Conservation (phyloP, 352 stramenopile species). For the Globisporangium splendens region DNA sequence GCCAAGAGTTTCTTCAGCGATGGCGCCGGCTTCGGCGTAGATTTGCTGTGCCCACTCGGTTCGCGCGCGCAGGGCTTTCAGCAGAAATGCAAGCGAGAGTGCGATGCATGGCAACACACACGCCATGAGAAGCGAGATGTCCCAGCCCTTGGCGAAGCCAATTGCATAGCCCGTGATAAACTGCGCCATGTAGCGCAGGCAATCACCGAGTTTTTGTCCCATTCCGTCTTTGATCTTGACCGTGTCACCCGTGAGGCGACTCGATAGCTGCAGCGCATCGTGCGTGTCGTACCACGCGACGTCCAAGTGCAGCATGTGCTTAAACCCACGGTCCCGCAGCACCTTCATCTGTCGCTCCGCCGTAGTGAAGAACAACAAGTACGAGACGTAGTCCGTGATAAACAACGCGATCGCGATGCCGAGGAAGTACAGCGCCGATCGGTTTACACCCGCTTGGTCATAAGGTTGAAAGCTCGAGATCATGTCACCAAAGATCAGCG, state of each 20-base stretch:
- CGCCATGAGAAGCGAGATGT: constrained; percentile 24
- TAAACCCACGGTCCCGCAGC: constrained; percentile 13
- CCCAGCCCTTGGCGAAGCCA: constrained; percentile 23
- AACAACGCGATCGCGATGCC: constrained; percentile 18
- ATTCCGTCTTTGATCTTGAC: constrained; percentile 33
- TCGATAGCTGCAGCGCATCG: constrained; percentile 18
- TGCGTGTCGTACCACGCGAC: constrained; percentile 23
- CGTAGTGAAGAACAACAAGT: constrained; percentile 14
- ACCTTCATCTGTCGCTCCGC: constrained; percentile 26
- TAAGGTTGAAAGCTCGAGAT: constrained; percentile 4
- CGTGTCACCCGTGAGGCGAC: constrained; percentile 20
- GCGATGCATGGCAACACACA: constrained; percentile 20
- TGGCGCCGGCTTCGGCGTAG: constrained; percentile 21
- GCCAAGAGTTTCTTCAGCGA: constrained; percentile 28
- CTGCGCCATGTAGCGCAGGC: constrained; percentile 16
- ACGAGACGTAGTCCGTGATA: constrained; percentile 16
- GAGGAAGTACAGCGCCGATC: constrained; percentile 14
- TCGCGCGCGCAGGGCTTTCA: constrained; percentile 14
- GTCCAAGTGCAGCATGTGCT: constrained; percentile 25
- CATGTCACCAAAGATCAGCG: constrained; percentile 18
- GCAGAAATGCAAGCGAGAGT: constrained; percentile 16
- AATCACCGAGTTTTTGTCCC: constrained; percentile 23
- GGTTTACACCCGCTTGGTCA: constrained; percentile 12
- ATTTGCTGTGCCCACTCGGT: constrained; percentile 17
- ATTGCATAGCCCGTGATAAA: constrained; percentile 22